Evolutionary conservation across 768 basidiomycete genomes (phyloP).

Genomic region (Coprinopsis cinerea): DNA sequence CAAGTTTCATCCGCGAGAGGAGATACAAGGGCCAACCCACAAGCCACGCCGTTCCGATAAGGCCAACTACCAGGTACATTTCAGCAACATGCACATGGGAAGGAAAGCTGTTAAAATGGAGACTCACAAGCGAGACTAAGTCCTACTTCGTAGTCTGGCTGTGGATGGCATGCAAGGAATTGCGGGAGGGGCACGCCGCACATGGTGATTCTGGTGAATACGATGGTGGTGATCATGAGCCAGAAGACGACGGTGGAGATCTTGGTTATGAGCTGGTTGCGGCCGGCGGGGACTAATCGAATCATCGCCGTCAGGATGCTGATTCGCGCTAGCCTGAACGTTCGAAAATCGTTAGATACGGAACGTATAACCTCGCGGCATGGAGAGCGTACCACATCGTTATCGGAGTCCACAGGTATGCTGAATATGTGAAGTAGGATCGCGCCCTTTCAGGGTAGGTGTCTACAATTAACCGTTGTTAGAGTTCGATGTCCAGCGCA

Average conservation of each 20-base stretch:
- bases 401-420: not conserved
- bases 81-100: not conserved
- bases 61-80: not conserved
- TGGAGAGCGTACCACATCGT: not conserved
- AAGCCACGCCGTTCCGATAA: not conserved
- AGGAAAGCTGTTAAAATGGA: not conserved
- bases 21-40: not conserved
- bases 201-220: not conserved
- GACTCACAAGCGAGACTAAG: not conserved
- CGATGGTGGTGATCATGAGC: not conserved
- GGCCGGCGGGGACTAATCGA: not conserved
- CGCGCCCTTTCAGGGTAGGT: not conserved
- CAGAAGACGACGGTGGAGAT: not conserved
- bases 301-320: not conserved
- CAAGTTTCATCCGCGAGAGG: not conserved
- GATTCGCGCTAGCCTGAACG: not conserved
- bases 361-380: not conserved
- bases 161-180: not conserved
- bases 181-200: not conserved
- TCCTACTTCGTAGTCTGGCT: not conserved
- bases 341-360: not conserved
- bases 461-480: not conserved
- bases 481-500: not conserved
- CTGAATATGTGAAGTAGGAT: not conserved
- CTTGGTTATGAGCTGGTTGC: not conserved